Evolutionary conservation across 805 yeast genomes (phyloP).

Genomic region (Yamadazyma akitaensis): DNA sequence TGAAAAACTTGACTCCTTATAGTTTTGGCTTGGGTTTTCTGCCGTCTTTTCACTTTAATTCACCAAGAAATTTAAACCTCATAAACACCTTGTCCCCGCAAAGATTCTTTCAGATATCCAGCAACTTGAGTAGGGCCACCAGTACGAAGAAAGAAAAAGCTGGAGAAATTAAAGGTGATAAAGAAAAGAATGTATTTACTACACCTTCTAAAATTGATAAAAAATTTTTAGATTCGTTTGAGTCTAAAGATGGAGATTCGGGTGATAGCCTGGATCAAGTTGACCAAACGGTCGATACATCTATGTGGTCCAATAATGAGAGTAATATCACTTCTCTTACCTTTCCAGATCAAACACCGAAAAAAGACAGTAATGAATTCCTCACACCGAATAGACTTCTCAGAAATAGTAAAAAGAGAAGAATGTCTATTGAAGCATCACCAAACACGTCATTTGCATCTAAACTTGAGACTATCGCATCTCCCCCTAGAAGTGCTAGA

Average conservation of each 20-base stretch:
- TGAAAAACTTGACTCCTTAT: slow-evolving; percentile 19
- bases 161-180: background rate
- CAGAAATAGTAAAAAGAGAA: slow-evolving; percentile 13
- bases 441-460: slow-evolving; percentile 38
- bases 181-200: slow-evolving; percentile 10
- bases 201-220: slow-evolving; percentile 8
- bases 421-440: slow-evolving; percentile 21
- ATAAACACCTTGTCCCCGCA: slow-evolving; percentile 33
- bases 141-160: slow-evolving; percentile 20
- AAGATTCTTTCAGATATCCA: slow-evolving; percentile 26
- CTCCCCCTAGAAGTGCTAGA: slow-evolving; percentile 14
- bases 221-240: slow-evolving; percentile 6
- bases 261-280: background rate
- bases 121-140: slow-evolving; percentile 17
- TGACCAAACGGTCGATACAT: slow-evolving; percentile 7
- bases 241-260: background rate
- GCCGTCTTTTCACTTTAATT: slow-evolving; percentile 41
- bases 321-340: slow-evolving; percentile 8
- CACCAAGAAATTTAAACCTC: slow-evolving; percentile 26
- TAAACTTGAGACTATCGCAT: slow-evolving; percentile 25
- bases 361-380: slow-evolving; percentile 14
- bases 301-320: slow-evolving; percentile 6
- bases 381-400: slow-evolving; percentile 34
- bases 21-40: slow-evolving; percentile 39
- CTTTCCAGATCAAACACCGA: background rate